Evolutionary conservation across 805 yeast species (phyloP), one percentile per base, ranked within the genome.

Genomic region (Kodamaea laetipori): DNA sequence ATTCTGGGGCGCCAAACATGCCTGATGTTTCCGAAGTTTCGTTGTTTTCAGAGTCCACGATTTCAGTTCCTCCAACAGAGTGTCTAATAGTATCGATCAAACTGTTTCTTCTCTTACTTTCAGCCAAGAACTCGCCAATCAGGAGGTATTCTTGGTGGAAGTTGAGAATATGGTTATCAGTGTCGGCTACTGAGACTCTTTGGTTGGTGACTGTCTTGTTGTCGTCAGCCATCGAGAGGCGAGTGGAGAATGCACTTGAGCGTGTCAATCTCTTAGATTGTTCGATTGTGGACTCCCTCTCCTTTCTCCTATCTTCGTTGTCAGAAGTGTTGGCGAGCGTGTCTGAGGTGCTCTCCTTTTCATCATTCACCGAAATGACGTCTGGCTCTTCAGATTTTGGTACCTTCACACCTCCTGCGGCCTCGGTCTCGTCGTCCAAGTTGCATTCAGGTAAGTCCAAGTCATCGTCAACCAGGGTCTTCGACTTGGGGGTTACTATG

Each of bases 11-110:
- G 11, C 39, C 46, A 41, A 50, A 49, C 54, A 50, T 49, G 17
- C 54, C 54, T 11, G 54, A 51, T 38, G 54, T 51, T 37, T 51
- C 54, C 6, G 54, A 49, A 8, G 51, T 45, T 17, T 46, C 51
- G 9, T n/a, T n/a, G n/a, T 27, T 16, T n/a, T 44, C 41, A 25
- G 32, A 24, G 9, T 47, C 53, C 16, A 43, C 38, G 25, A 44
- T 39, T 13, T 46, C 42, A 18, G 48, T 45, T 7, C 50, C 45
- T 10, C 34, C 37, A 17, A 45, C 37, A 23, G 47, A 42, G 15
- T 38, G 31, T 30, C 45, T 40, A 9, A 39, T 39, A 11, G 45
- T 39, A 11, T 47, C 49, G 7, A 49, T 43, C 21, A 45, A 35
- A 35, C 41, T 34, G 30, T 45, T 38, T 41, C 45, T 43, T 25